Evolutionary conservation across 331 rosid species (phyloP), one percentile per base, ranked within the genome.

Genomic region (Prunus yedoensis): DNA sequence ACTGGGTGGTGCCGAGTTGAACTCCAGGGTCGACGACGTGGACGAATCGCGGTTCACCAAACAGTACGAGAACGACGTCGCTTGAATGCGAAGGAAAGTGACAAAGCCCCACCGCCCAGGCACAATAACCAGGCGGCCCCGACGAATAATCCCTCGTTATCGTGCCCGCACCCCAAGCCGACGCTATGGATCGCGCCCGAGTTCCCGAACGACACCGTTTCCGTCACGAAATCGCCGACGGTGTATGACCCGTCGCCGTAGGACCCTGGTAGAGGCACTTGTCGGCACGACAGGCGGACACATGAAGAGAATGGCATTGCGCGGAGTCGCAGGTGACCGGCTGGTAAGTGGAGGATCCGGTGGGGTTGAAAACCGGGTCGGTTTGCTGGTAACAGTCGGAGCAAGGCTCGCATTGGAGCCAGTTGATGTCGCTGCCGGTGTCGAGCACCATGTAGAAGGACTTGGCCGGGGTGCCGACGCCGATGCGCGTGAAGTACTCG

Each of bases 241-340:
- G 99, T 95, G 86, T 81, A 95, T 0, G 97, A 92, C 0, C 99
- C 99, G n/a, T 95, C 99, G 1, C 97, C 99, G 43, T 94, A 94
- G 0, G 90, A 30, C 2, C 97, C 75, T 95, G 94, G 77, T 95
- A 95, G 20, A 85, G 79, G 5, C 99, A 95, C 59, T 16, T 85
- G 1, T 70, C 67, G 71, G 45, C 64, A 0, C 88, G 79, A 27
- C 99, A 95, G 0, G 68, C 88, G 0, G 92, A 85, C 10, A 65
- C 25, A 1, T 84, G 85, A 2, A 95, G 80, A 3, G 82, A 18
- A 6, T 43, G 51, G 63, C 99, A 95, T 77, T 88, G 93, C 46
- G 74, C 75, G 0, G 90, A 51, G 0, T 77, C 77, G 76, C 99
- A 95, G 9, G 97, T 11, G 35, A 95, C 76, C 0, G 83, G 60